Evolutionary conservation across 2,329 filamentous ascomycete species (phyloP), one percentile per base, ranked within the genome.

Genomic region (Penicillium sp.): DNA sequence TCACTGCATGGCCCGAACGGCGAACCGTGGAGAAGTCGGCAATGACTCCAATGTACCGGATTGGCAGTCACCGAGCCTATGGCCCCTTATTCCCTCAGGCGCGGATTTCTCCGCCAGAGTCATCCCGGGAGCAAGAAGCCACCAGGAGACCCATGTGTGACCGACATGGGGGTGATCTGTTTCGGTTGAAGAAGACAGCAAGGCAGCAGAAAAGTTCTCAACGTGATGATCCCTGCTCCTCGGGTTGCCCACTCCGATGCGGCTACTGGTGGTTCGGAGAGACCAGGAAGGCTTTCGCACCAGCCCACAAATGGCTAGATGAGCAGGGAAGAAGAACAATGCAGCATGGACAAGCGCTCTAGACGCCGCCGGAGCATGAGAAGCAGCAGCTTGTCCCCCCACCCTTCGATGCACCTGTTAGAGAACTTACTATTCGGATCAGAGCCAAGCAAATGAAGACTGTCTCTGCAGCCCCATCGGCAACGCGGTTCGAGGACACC

Each of bases 321-420:
- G 19, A 41, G 16, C 39, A 32, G 40, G 37, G 36, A 41, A 41
- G 29, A 21, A 48, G 31, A 40, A 28, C 14, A 44, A 28, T 38
- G 28, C 29, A 54, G 48, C 48, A 54, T 38, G 17, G 27, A 52
- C 57, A 64, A 63, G 58, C 59, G 59, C 60, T 57, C 49, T 60
- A 62, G 49, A 60, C 60, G 60, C 60, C 50, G 37, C 42, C 27
- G 32, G 38, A 50, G 43, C 41, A 25, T 49, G 48, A 34, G 19
- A 48, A 43, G 6, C 15, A 38, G 28, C 27, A 41, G 21, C 21
- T 23, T 7, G 21, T 30, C 28, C 26, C 31, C 48, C 36, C 48
- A 43, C 36, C 40, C 37, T 29, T 44, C 41, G 32, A 50, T 50
- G 47, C 51, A 43, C 39, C 45, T 36, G 40, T 26, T 35, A 33